Conservation (phyloP, 176 grass and related monocot genomes). For the Stipa capillata region DNA sequence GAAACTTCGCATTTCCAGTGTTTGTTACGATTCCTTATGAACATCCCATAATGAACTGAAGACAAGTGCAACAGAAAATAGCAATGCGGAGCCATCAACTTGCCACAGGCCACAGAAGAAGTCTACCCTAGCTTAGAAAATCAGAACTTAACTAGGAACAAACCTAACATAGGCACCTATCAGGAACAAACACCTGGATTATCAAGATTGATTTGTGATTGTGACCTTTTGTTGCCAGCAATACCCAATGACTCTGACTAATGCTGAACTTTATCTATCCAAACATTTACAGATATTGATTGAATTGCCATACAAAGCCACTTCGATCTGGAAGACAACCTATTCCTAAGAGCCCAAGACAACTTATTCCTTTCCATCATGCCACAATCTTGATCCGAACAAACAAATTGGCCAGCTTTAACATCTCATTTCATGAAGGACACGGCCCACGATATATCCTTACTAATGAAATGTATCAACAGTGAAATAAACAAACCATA, state of each 20-base stretch:
- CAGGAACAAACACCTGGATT: constrained; percentile 9
- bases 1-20: neutral
- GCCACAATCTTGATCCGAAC: neutral
- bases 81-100: neutral
- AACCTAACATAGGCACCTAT: neutral
- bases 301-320: neutral
- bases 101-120: neutral
- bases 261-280: neutral
- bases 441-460: neutral
- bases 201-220: neutral
- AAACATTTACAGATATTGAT: constrained; percentile 1
- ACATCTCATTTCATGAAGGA: neutral
- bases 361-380: neutral
- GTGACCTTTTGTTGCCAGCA: neutral
- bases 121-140: neutral
- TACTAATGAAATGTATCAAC: neutral
- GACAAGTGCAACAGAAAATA: neutral
- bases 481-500: neutral
- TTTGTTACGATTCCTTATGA: neutral
- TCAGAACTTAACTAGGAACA: neutral
- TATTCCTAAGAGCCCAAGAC: neutral
- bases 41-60: neutral
- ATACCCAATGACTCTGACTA: neutral
- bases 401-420: neutral
- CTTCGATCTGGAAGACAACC: neutral